Base-by-base conservation (phyloP, 257 asterid genomes). In the Salvia hispanica region DNA sequence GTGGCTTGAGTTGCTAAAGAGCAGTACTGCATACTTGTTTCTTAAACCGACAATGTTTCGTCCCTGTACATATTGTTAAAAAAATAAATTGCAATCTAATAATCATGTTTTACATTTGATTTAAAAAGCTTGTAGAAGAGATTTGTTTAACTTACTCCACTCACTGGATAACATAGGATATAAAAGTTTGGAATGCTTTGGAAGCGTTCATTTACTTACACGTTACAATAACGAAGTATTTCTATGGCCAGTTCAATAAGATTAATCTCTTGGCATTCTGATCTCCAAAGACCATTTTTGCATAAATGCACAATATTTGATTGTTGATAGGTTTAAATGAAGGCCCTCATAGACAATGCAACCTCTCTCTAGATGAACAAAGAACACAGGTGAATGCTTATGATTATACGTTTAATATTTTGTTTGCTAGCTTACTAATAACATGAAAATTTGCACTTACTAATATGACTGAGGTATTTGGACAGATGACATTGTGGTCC, bases 401-500 rank as follows among this genome's bases (percentile, higher is more conserved):
- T 47, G 28, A 16, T 39, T 54, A 34, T 47, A 48, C 28, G 4
- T n/a, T 55, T 25, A 4, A 9, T 54, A 50, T 55, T 7, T 6
- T 53, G 33, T 28, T 68, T 64, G 18, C 16, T 57, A 25, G 74
- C 64, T 21, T 61, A 58, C 10, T 28, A 48, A n/a, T 34, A 58
- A 63, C 37, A 58, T 31, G 5, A 71, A 55, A 58, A 52, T 9
- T 53, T 50, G 34, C 3, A 12, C 7, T 66, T 31, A 72, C 34
- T 7, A 43, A 16, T 67, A 43, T 21, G 45, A 58, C 16, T 37
- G 56, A 56, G 64, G 34, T 34, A 12, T 66, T 76, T 46, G 73
- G 72, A 76, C 82, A 93, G 99, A 82, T 94, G 83, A 87, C 99
- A 12, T 79, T 94, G 39, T 94, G 99, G 99, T 77, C 99, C 77